phyloP scores from a whole-genome alignment of 2,329 filamentous ascomycete species.

The Beauveria sp. region DNA sequence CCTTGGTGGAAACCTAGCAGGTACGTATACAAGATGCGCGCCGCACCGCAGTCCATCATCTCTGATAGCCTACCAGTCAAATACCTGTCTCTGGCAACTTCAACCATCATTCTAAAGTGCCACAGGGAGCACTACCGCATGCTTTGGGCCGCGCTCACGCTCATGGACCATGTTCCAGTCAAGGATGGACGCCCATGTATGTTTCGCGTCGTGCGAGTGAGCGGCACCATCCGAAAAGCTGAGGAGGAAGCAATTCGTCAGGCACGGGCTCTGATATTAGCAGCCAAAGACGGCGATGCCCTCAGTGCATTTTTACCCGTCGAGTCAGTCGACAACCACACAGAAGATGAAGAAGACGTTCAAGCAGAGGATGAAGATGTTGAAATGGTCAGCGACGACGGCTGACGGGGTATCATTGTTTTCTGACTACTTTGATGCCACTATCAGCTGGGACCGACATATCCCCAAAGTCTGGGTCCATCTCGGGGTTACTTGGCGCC shows the following conservation, averaged over 20 bases:
- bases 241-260: constrained; percentile 83
- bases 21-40: constrained; percentile 34
- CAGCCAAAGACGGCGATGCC: constrained; percentile 46
- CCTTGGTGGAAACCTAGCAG: constrained; percentile 58
- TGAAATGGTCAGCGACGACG: constrained; percentile 35
- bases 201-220: constrained; percentile 77
- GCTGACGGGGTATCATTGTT: constrained; percentile 44
- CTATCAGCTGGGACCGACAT: constrained; percentile 47
- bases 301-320: constrained; percentile 6
- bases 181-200: constrained; percentile 59
- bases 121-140: constrained; percentile 76
- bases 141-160: constrained; percentile 83
- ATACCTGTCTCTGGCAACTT: constrained; percentile 87
- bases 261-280: constrained; percentile 63
- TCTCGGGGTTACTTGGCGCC: constrained; percentile 19
- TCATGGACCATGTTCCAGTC: constrained; percentile 62
- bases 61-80: constrained; percentile 55
- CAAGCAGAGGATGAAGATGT: constrained; percentile 38
- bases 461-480: constrained; percentile 43
- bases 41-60: neutral
- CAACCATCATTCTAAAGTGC: constrained; percentile 83
- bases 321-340: constrained; percentile 28
- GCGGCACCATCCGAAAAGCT: constrained; percentile 85
- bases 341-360: constrained; percentile 20
- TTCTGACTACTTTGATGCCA: constrained; percentile 66